These are phyloP conservation scores for Pyrenophora tritici-repentis DNA, from an alignment of 2,329 filamentous ascomycete genomes.

Conservation along the genomic window DNA sequence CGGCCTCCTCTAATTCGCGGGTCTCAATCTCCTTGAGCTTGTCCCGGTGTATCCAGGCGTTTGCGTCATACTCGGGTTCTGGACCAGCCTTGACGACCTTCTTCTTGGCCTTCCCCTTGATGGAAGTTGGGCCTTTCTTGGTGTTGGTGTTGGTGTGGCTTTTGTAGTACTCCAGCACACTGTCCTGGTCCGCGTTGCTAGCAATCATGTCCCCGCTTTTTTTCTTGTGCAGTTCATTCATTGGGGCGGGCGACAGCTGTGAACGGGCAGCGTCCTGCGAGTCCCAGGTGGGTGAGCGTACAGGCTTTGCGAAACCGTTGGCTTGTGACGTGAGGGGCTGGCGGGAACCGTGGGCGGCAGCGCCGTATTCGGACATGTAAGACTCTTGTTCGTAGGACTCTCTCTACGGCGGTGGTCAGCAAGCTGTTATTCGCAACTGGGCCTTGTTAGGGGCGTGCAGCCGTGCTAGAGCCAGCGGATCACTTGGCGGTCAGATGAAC, in stretches of 20 bases:
- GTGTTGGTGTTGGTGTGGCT: constrained; percentile 22
- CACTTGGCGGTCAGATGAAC: constrained; percentile 28
- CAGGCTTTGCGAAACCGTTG: constrained; percentile 40
- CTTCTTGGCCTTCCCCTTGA: constrained; percentile 36
- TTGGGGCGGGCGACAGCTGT: constrained; percentile 42
- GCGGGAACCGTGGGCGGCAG: constrained; percentile 33
- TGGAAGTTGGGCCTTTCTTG: constrained; percentile 19
- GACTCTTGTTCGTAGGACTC: constrained; percentile 37
- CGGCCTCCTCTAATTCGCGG: constrained; percentile 78
- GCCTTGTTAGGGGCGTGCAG: background rate
- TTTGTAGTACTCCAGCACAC: constrained; percentile 53
- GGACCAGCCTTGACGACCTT: constrained; percentile 27
- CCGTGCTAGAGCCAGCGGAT: constrained; percentile 1
- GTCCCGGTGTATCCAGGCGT: constrained; percentile 85
- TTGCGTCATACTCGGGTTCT: constrained; percentile 57
- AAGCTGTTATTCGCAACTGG: constrained; percentile 6
- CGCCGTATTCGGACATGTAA: constrained; percentile 44
- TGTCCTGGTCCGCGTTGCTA: constrained; percentile 53
- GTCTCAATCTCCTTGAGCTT: constrained; percentile 82
- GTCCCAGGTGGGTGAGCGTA: constrained; percentile 39
- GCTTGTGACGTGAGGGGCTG: constrained; percentile 43
- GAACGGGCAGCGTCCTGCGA: constrained; percentile 32
- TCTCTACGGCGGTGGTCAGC: constrained; percentile 38
- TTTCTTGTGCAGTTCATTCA: constrained; percentile 47
- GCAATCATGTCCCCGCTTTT: constrained; percentile 50